Percentiles rank a stretch among this genome's conserved stretches.
These are phyloP conservation scores for Ogataea pignaliae DNA, from an alignment of 805 yeast species.

Conservation along the genomic window DNA sequence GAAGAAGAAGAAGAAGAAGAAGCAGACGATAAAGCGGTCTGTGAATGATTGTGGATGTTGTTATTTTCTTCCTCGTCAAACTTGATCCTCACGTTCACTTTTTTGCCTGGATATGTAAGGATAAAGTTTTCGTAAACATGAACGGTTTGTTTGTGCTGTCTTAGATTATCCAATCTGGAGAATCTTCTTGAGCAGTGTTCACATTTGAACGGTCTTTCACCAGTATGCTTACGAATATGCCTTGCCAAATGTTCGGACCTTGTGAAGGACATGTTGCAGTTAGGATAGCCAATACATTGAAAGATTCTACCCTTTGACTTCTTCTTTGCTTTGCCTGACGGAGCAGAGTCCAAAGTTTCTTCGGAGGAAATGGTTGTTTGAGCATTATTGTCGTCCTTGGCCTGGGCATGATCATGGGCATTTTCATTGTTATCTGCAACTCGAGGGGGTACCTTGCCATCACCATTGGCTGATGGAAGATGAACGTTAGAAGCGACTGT, in stretches of 20 bases:
- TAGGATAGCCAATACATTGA: constrained; percentile 82
- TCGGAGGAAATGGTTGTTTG: too few relatives aligned
- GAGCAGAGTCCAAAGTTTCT: neutral
- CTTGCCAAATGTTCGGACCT: constrained; percentile 90
- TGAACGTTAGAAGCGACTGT: too few relatives aligned
- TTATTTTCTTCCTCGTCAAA: constrained; percentile 14
- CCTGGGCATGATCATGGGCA: too few relatives aligned
- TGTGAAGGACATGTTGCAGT: constrained; percentile 84
- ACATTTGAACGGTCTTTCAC: constrained; percentile 89
- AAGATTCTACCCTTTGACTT: constrained; percentile 63
- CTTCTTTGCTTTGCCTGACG: constrained; percentile 21
- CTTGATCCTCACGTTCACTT: constrained; percentile 26
- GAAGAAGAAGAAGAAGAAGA: too few relatives aligned
- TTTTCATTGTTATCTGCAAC: too few relatives aligned
- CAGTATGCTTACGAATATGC: constrained; percentile 90
- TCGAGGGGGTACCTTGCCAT: too few relatives aligned
- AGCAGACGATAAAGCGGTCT: too few relatives aligned
- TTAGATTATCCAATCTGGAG: constrained; percentile 78
- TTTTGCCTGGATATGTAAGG: constrained; percentile 31
- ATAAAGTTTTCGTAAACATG: constrained; percentile 48
- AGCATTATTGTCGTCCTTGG: too few relatives aligned
- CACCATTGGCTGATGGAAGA: too few relatives aligned
- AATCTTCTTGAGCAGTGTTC: constrained; percentile 75
- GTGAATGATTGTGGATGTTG: neutral
- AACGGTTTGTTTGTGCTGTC: constrained; percentile 89